Evolutionary conservation across 805 yeast species (phyloP), one percentile per base, ranked within the genome.

Genomic region (Candida cerambycidarum): DNA sequence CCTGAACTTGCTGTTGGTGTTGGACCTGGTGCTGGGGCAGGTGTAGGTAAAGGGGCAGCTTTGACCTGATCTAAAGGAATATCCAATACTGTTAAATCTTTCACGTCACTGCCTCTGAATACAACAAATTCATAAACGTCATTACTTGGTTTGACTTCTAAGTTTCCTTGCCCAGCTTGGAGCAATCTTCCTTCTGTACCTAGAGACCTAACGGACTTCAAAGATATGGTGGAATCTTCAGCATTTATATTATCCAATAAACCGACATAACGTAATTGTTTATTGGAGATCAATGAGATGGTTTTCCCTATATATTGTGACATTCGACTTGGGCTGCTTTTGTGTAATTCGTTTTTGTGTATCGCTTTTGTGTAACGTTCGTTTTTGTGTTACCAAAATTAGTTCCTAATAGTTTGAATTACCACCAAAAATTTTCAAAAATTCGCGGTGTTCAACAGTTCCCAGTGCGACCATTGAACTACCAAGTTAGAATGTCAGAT

Each of bases 281-380:
- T 82, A 58, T 79, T 80, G 45, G 95, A 83, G 49, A 85, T 78
- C 60, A 89, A 73, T 18, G 93, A 81, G 54, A 89, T 88, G 39
- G 92, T 83, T 62, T 88, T 88, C 8, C 98, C 98, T 52, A 89
- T 85, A 64, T 84, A 90, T 58, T 89, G 89, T 35, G 97, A 84
- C 98, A 93, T 93, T 23, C 28, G 7, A 13, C 19, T 4, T 32
- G 25, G 19, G 6, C 4, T n/a, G 11, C 5, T 6, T 12, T n/a
- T 28, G 39, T 13, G 24, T 27, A 43, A 11, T 17, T 28, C 17
- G 31, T 28, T 5, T 28, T 28, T 28, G 31, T 28, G 31, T n/a
- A n/a, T 28, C 5, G 3, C 17, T n/a, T 27, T 9, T 7, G 29
- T 27, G 29, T 27, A n/a, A 9, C 13, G 29, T 27, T 21, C 25